Conservation (phyloP, 768 basidiomycete genomes). For the Boletus bicolor region DNA sequence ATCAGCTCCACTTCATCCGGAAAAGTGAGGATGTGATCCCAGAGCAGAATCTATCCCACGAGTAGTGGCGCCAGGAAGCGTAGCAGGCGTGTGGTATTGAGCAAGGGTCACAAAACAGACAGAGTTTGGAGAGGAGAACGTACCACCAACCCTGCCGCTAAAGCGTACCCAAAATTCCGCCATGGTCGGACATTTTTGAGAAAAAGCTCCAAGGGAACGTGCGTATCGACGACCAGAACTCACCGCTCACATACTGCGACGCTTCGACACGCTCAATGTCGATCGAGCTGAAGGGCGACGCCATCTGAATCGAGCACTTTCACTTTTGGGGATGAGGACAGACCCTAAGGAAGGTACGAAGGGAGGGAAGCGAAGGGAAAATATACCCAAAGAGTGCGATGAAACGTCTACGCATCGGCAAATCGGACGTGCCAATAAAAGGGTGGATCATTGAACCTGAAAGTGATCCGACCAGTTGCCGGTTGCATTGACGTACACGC, state of each 20-base stretch:
- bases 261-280: constrained; percentile 11
- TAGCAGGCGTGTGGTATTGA: not conserved
- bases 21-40: constrained; percentile 35
- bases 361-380: not conserved
- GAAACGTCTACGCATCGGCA: not conserved
- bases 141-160: constrained; percentile 28
- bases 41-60: constrained; percentile 28
- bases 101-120: not conserved
- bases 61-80: not conserved
- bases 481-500: not conserved
- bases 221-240: not conserved
- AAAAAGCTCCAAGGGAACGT: not conserved
- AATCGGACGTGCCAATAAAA: constrained; percentile 14
- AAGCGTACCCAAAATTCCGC: not conserved
- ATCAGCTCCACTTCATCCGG: constrained; percentile 32
- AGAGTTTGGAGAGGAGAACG: not conserved
- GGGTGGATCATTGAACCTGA: not conserved
- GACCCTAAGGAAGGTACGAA: not conserved
- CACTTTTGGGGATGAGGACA: not conserved
- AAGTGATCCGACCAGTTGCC: constrained; percentile 8
- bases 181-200: not conserved
- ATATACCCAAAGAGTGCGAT: not conserved
- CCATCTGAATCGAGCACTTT: constrained; percentile 9
- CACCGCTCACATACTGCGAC: constrained; percentile 28
- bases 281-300: not conserved